Percentiles rank a stretch among this genome's conserved stretches.
Conservation (phyloP, 2,329 filamentous ascomycete species). For the Cladophialophora yegresii region DNA sequence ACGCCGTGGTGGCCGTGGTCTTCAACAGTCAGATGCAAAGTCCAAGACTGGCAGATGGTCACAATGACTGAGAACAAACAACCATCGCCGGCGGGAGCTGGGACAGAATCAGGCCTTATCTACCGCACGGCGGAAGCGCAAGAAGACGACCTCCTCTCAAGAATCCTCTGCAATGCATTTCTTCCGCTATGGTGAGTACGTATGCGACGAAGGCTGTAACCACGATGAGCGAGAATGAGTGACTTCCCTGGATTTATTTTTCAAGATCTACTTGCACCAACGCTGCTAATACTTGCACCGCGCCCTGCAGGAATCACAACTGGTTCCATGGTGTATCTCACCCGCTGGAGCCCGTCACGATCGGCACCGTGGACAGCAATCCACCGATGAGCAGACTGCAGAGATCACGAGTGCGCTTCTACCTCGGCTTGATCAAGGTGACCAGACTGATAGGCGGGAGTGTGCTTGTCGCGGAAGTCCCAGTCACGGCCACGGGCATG, state of each 20-base stretch:
- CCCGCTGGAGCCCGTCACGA: constrained; percentile 19
- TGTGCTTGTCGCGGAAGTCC: constrained; percentile 22
- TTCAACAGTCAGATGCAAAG: background rate
- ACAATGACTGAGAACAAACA: background rate
- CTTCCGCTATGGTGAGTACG: constrained; percentile 25
- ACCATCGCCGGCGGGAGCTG: background rate
- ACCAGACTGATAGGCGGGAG: constrained; percentile 19
- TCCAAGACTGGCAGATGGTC: background rate
- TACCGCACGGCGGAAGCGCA: constrained; percentile 19
- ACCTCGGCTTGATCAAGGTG: constrained; percentile 21
- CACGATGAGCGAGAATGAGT: too few species aligned
- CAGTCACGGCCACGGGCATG: background rate
- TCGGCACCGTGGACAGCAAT: constrained; percentile 11
- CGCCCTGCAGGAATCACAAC: constrained; percentile 27
- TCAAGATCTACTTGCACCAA: too few species aligned
- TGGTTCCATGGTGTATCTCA: constrained; percentile 27
- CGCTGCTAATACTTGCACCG: background rate
- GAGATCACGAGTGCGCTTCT: constrained; percentile 24
- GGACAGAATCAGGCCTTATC: background rate
- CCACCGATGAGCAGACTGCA: constrained; percentile 22
- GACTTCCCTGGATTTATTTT: too few species aligned
- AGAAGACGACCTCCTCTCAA: constrained; percentile 27
- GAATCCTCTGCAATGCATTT: constrained; percentile 30
- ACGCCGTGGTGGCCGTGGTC: background rate
- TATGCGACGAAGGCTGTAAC: background rate